Conservation (phyloP, 1,284 basidiomycete species). For the Salmacisia buchloeana region DNA sequence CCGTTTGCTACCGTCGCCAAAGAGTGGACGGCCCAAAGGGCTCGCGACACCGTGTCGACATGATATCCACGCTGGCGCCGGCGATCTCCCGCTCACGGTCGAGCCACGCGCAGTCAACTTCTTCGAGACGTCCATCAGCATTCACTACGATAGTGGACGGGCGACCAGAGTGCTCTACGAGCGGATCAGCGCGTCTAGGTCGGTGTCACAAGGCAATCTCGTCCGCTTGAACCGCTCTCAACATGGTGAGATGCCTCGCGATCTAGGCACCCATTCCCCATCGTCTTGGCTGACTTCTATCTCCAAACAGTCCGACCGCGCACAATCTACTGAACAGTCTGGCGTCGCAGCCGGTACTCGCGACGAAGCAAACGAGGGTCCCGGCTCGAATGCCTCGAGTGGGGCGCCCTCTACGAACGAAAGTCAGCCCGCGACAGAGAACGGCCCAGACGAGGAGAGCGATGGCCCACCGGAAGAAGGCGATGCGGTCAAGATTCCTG, state of each 20-base stretch:
- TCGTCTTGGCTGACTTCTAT: too few relatives aligned
- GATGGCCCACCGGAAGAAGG: neutral
- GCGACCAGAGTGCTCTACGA: too few relatives aligned
- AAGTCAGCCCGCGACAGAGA: neutral
- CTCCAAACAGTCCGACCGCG: too few relatives aligned
- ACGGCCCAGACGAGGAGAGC: neutral
- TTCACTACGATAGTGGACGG: neutral
- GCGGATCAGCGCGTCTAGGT: too few relatives aligned
- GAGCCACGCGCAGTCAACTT: neutral
- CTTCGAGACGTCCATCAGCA: neutral
- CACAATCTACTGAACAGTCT: too few relatives aligned
- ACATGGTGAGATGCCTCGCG: too few relatives aligned
- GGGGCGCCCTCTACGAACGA: neutral
- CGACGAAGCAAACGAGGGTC: neutral
- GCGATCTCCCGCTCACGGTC: neutral
- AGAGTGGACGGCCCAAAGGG: too few relatives aligned
- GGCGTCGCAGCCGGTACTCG: neutral
- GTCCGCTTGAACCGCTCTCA: too few relatives aligned
- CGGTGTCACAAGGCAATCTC: too few relatives aligned
- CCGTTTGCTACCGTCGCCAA: too few relatives aligned
- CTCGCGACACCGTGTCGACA: constrained; percentile 6
- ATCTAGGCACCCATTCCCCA: too few relatives aligned
- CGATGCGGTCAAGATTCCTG: neutral
- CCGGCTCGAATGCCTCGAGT: neutral
- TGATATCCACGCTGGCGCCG: too few relatives aligned